phyloP scores from a whole-genome alignment of 192 early-diverging fungal species.

The Coemansia aciculifera region DNA sequence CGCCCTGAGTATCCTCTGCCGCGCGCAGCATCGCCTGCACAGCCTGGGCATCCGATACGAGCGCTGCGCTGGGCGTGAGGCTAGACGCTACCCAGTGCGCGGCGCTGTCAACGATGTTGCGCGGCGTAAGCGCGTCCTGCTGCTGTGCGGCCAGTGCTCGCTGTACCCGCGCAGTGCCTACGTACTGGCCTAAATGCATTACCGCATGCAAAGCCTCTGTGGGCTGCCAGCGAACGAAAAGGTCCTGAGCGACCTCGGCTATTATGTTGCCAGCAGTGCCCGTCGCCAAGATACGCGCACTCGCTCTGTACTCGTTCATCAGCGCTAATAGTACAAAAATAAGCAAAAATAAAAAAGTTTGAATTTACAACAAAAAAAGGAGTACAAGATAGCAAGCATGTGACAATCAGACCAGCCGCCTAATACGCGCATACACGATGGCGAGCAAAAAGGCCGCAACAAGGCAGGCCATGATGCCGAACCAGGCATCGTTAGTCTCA shows the following conservation, averaged over 20 bases:
- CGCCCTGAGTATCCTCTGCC: not conserved
- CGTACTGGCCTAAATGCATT: slow-evolving; percentile 29
- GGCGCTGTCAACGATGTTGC: not conserved
- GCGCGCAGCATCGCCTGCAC: slow-evolving; percentile 10
- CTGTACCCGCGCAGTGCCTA: slow-evolving; percentile 6
- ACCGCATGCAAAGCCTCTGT: not conserved
- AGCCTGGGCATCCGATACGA: not conserved
- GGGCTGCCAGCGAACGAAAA: slow-evolving; percentile 3
- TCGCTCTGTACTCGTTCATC: slow-evolving; percentile 17
- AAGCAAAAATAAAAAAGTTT: not conserved
- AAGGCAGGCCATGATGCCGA: slow-evolving; percentile 57
- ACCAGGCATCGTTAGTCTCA: slow-evolving; percentile 44
- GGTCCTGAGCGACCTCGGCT: slow-evolving; percentile 30
- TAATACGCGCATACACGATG: slow-evolving; percentile 17
- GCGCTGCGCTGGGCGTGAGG: not conserved
- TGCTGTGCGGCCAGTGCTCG: not conserved
- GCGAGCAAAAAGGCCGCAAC: slow-evolving; percentile 38
- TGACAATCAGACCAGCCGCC: slow-evolving; percentile 6
- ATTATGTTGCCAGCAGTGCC: slow-evolving; percentile 21
- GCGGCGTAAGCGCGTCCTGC: not conserved
- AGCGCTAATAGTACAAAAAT: not conserved
- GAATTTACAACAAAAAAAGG: not conserved
- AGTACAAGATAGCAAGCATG: slow-evolving; percentile 1
- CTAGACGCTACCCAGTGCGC: not conserved
- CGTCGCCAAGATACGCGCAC: slow-evolving; percentile 26